phyloP scores from a whole-genome alignment of 257 asterid genomes.

The Solanum dulcamara region DNA sequence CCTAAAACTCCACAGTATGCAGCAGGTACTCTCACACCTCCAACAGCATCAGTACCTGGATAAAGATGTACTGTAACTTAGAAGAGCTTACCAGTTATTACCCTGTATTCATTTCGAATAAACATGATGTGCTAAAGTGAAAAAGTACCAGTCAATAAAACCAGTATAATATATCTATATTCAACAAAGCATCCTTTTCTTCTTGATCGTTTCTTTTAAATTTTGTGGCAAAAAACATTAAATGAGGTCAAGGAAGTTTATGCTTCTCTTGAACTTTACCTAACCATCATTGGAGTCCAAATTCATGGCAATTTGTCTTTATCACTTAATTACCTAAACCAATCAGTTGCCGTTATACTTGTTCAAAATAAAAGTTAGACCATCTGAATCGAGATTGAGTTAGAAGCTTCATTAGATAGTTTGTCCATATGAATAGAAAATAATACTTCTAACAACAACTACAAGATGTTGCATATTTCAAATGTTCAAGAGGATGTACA shows the following conservation, averaged over 20 bases:
- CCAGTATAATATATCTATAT: neutral
- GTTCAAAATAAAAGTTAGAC: neutral
- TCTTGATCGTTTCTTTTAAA: neutral
- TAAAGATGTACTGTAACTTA: neutral
- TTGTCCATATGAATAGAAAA: neutral
- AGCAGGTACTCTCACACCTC: slow-evolving; percentile 94
- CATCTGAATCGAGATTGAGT: neutral
- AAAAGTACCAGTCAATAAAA: neutral
- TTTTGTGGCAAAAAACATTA: neutral
- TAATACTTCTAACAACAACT: neutral
- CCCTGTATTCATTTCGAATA: neutral
- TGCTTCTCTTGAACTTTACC: neutral
- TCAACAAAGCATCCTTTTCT: neutral
- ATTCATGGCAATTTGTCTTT: neutral
- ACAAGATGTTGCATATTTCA: neutral
- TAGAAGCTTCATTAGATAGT: neutral
- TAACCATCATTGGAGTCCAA: neutral
- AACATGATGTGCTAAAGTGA: neutral
- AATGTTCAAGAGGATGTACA: neutral
- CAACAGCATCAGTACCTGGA: slow-evolving; percentile 88
- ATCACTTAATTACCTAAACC: neutral
- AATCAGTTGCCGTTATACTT: neutral
- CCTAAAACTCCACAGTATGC: slow-evolving; percentile 88
- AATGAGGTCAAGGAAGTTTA: neutral
- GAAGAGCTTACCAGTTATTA: neutral